Percentiles rank a stretch among this genome's conserved stretches.
Conservation (phyloP, 2,329 filamentous ascomycete species). For the Cadophora malorum region DNA sequence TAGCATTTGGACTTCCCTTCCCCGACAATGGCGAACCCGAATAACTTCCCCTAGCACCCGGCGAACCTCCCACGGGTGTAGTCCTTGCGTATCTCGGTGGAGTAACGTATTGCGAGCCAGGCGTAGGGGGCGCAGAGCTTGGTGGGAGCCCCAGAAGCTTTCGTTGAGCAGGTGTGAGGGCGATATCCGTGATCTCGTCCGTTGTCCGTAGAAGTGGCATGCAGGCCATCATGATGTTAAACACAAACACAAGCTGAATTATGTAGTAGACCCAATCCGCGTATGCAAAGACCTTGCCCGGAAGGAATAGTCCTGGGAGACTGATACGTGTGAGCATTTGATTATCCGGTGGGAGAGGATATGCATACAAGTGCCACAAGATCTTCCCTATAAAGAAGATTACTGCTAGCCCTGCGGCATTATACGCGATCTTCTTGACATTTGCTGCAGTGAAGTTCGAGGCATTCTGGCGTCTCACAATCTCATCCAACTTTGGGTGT, state of each 20-base stretch:
- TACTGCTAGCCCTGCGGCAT: slow-evolving; percentile 60
- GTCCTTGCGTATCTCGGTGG: slow-evolving; percentile 87
- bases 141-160: slow-evolving; percentile 82
- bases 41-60: slow-evolving; percentile 57
- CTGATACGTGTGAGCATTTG: slow-evolving; percentile 33
- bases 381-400: slow-evolving; percentile 53
- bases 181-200: slow-evolving; percentile 87
- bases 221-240: slow-evolving; percentile 75
- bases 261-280: slow-evolving; percentile 49
- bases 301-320: slow-evolving; percentile 40
- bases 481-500: slow-evolving; percentile 88
- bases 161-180: slow-evolving; percentile 88
- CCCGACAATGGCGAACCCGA: slow-evolving; percentile 64
- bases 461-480: slow-evolving; percentile 79
- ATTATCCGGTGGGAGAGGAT: not conserved
- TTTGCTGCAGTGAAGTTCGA: slow-evolving; percentile 82
- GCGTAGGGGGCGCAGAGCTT: slow-evolving; percentile 65
- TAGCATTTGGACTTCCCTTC: slow-evolving; percentile 57
- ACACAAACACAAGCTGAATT: slow-evolving; percentile 62
- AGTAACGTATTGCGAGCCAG: slow-evolving; percentile 77
- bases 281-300: slow-evolving; percentile 37
- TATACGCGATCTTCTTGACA: slow-evolving; percentile 72
- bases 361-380: slow-evolving; percentile 41
- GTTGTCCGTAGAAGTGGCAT: slow-evolving; percentile 73
- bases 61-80: slow-evolving; percentile 61